These are phyloP conservation scores for Penicillium hordei DNA, from an alignment of 2,329 filamentous ascomycete genomes.

Conservation along the genomic window DNA sequence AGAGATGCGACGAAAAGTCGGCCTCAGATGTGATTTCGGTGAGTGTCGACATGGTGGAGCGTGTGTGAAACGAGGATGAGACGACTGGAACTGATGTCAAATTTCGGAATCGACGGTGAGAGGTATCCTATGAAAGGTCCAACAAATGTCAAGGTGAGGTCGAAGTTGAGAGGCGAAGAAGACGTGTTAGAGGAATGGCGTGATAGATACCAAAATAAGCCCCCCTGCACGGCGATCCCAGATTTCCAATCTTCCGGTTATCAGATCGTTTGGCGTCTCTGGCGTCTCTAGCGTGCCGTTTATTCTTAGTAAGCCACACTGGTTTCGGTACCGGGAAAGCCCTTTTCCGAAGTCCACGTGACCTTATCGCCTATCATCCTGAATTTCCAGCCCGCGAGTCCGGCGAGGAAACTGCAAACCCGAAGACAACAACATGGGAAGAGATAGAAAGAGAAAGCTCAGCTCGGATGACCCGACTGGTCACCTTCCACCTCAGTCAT, in stretches of 20 bases:
- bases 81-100: not conserved
- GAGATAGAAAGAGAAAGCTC: slow-evolving; percentile 37
- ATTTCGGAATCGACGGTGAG: not conserved
- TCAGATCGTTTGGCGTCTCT: slow-evolving; percentile 31
- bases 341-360: not conserved
- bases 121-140: not conserved
- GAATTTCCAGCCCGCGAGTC: not conserved
- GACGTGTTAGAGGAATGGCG: slow-evolving; percentile 24
- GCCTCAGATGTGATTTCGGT: slow-evolving; percentile 72
- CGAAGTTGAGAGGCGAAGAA: slow-evolving; percentile 8
- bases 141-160: not conserved
- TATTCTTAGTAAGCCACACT: not conserved
- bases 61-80: not conserved
- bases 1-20: slow-evolving; percentile 69
- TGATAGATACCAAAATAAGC: slow-evolving; percentile 14
- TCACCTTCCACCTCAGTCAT: slow-evolving; percentile 17
- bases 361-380: slow-evolving; percentile 19
- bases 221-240: slow-evolving; percentile 21
- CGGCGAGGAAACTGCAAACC: not conserved
- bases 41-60: slow-evolving; percentile 69
- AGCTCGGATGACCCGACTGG: slow-evolving; percentile 28
- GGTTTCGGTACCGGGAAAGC: not conserved
- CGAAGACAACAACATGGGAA: slow-evolving; percentile 21
- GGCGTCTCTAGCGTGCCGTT: not conserved
- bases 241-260: slow-evolving; percentile 27